These are phyloP conservation scores for Aspergillus chevalieri DNA, from an alignment of 2,329 filamentous ascomycete genomes.

Conservation along the genomic window DNA sequence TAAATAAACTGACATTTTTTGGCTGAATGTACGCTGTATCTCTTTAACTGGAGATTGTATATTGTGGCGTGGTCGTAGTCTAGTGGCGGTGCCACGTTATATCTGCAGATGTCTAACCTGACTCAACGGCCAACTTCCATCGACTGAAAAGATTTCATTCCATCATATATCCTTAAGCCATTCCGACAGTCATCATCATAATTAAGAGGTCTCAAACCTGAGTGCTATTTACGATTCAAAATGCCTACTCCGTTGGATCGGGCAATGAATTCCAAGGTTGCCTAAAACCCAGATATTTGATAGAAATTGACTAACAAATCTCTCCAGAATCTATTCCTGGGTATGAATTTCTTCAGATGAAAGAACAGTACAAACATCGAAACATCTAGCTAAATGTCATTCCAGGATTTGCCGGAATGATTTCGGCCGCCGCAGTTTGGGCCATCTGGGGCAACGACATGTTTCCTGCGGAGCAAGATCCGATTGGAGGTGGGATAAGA, in stretches of 20 bases:
- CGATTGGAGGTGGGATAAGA: slow-evolving; percentile 61
- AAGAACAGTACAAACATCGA: neutral
- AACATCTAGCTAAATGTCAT: slow-evolving; percentile 15
- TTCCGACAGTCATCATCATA: neutral
- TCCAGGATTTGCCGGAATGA: slow-evolving; percentile 70
- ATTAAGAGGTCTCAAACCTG: neutral
- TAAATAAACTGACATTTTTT: too few species aligned
- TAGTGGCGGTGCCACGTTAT: neutral
- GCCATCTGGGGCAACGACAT: slow-evolving; percentile 79
- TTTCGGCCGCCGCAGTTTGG: slow-evolving; percentile 76
- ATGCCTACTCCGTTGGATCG: slow-evolving; percentile 67
- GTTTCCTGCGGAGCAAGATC: slow-evolving; percentile 69
- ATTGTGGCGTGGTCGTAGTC: neutral
- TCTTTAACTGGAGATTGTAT: neutral
- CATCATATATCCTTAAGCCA: too few species aligned
- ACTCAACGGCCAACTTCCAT: neutral
- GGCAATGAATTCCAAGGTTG: slow-evolving; percentile 66
- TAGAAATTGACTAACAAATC: slow-evolving; percentile 5
- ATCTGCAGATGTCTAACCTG: neutral
- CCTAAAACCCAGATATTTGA: slow-evolving; percentile 12
- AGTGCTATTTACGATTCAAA: slow-evolving; percentile 6
- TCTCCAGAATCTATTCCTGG: slow-evolving; percentile 61
- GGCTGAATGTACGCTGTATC: too few species aligned
- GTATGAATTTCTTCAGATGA: slow-evolving; percentile 37
- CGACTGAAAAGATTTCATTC: too few species aligned